Conservation (phyloP, 2,329 filamentous ascomycete genomes). For the Arthroderma uncinatum region DNA sequence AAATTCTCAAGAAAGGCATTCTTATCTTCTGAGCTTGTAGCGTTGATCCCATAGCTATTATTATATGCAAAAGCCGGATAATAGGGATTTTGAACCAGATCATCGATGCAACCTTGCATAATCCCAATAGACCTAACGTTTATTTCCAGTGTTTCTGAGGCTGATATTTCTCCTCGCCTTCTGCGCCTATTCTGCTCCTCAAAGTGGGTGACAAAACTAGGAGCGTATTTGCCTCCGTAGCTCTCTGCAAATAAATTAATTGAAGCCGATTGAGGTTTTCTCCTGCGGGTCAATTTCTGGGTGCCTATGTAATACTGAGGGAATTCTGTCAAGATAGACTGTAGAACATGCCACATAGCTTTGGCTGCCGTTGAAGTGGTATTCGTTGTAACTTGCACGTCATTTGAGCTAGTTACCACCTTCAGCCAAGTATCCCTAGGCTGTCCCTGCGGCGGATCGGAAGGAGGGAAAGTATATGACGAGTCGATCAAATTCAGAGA, state of each 20-base stretch:
- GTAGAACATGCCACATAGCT: constrained; percentile 18
- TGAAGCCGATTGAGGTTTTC: constrained; percentile 25
- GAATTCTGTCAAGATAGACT: constrained; percentile 52
- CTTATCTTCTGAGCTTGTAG: constrained; percentile 34
- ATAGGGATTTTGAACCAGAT: constrained; percentile 35
- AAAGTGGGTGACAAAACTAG: neutral
- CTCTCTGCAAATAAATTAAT: constrained; percentile 31
- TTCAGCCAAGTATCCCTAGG: neutral
- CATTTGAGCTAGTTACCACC: neutral
- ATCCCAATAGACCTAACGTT: constrained; percentile 37
- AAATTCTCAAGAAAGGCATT: constrained; percentile 30
- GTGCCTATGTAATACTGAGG: constrained; percentile 24
- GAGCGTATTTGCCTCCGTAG: constrained; percentile 35
- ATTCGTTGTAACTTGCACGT: constrained; percentile 24
- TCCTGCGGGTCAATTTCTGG: constrained; percentile 23
- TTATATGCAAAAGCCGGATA: constrained; percentile 40
- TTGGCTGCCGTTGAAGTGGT: neutral
- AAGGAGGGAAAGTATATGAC: neutral
- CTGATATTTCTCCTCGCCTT: neutral
- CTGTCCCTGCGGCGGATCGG: neutral
- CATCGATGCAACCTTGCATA: constrained; percentile 27
- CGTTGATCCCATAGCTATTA: constrained; percentile 42
- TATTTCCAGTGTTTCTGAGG: neutral
- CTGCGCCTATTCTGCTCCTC: neutral
- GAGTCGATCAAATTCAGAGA: neutral